These are phyloP conservation scores for Cladosporium sp. DNA, from an alignment of 2,329 filamentous ascomycete genomes.

Conservation along the genomic window DNA sequence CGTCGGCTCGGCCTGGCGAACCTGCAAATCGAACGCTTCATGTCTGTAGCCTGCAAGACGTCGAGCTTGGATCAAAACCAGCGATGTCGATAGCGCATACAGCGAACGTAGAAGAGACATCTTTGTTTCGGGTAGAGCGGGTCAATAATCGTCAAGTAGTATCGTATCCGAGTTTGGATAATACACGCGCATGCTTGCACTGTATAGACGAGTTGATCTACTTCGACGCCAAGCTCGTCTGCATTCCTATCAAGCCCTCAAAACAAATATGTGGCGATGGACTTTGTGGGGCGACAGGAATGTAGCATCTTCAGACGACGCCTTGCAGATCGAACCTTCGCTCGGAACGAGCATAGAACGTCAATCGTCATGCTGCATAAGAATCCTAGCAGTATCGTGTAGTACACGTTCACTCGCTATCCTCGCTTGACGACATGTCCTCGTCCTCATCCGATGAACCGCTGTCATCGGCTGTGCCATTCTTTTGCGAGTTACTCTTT, in stretches of 20 bases:
- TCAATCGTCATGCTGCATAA: neutral
- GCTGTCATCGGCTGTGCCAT: constrained; percentile 12
- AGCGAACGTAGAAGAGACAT: constrained; percentile 22
- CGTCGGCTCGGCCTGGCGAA: constrained; percentile 21
- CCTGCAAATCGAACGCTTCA: constrained; percentile 25
- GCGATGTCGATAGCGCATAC: constrained; percentile 15
- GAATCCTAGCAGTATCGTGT: neutral
- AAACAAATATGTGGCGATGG: constrained; percentile 27
- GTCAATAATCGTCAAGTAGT: constrained; percentile 1
- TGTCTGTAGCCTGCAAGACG: constrained; percentile 25
- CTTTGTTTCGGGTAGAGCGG: constrained; percentile 3
- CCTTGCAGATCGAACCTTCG: constrained; percentile 5
- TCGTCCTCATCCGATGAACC: constrained; percentile 4
- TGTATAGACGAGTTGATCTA: neutral
- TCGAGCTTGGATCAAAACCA: constrained; percentile 20
- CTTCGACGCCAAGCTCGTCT: constrained; percentile 6
- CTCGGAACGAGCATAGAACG: neutral
- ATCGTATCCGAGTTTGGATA: neutral
- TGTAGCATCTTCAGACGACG: constrained; percentile 16
- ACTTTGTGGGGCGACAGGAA: constrained; percentile 21
- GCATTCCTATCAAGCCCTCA: constrained; percentile 26
- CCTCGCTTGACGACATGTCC: constrained; percentile 6
- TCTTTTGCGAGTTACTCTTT: neutral
- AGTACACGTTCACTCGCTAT: constrained; percentile 4
- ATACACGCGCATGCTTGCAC: neutral